Base-by-base conservation (phyloP, 345 rosid genomes). In the Hypericum perforatum region DNA sequence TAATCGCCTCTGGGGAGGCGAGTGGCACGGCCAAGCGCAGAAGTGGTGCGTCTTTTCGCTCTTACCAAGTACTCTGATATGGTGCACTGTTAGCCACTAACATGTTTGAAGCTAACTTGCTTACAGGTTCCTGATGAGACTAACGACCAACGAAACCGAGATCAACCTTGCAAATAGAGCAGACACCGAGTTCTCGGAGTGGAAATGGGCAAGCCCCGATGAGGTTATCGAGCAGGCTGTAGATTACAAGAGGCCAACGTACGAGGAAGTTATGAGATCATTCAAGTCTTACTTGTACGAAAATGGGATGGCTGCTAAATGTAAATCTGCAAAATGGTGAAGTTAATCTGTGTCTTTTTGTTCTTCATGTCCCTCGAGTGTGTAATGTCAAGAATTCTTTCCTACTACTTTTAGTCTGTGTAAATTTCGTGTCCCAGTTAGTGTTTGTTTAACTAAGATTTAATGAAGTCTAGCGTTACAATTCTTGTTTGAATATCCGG, bases 11-110 rank as follows among this genome's bases (percentile, higher is more conserved):
- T 92, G 98, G 98, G 90, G 96, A 11, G 98, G 98, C 52, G 96
- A 92, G 78, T 92, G 98, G 98, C 98, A 91, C 48, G 98, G 98
- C 38, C 95, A 91, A 61, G 98, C 98, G 0, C 95, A 87, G 54
- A 92, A 91, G 68, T 92, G 98, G 98, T 87, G 58, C 10, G 67
- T 63, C 10, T 40, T 52, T 52, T 52, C 40, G 32, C 29, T 43
- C 38, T 53, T 16, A 39, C 41, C 29, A 59, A 37, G 63, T 12
- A 46, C 32, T 29, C 14, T 16, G 51, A 14, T 56, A 42, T 49
- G 62, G 52, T 37, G 50, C 45, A 38, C 41, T 11, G 29, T n/a
- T n/a, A n/a, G n/a, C n/a, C n/a, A n/a, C n/a, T n/a, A n/a, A n/a
- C n/a, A n/a, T n/a, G n/a, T n/a, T n/a, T n/a, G n/a, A n/a, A n/a